Evolutionary conservation across 768 basidiomycete species (phyloP).

Genomic region (Trametes gibbosa): DNA sequence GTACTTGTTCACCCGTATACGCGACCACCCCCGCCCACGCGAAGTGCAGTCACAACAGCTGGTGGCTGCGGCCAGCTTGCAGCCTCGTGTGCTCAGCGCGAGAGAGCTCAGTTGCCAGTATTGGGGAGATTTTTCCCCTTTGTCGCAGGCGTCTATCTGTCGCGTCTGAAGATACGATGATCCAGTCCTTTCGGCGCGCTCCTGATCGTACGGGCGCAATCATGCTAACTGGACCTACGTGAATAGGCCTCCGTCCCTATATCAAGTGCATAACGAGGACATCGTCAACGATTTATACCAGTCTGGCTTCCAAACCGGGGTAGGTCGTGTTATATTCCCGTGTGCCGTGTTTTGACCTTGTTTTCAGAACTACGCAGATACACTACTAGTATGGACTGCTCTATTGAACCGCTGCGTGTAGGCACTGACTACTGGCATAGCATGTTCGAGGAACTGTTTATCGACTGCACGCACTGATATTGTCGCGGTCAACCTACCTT

Average conservation of each 20-base stretch:
- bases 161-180: not conserved
- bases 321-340: constrained; percentile 39
- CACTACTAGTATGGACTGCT: constrained; percentile 53
- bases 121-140: not conserved
- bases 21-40: no score
- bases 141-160: constrained; percentile 8
- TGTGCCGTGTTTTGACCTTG: not conserved
- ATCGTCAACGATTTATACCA: constrained; percentile 78
- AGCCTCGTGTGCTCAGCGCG: not conserved
- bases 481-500: constrained; percentile 85
- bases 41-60: no score
- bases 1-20: no score
- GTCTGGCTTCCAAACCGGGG: constrained; percentile 78
- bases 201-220: not conserved
- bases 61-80: not conserved
- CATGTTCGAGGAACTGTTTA: constrained; percentile 75
- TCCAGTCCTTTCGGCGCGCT: not conserved
- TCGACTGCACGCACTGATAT: constrained; percentile 79
- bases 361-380: constrained; percentile 77
- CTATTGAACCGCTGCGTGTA: not conserved
- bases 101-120: not conserved
- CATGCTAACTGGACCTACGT: not conserved
- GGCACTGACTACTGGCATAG: constrained; percentile 34
- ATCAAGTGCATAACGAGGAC: constrained; percentile 69
- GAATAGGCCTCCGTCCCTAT: constrained; percentile 34